Evolutionary conservation across 2,329 filamentous ascomycete genomes (phyloP).

Genomic region (Fusarium nygamai): DNA sequence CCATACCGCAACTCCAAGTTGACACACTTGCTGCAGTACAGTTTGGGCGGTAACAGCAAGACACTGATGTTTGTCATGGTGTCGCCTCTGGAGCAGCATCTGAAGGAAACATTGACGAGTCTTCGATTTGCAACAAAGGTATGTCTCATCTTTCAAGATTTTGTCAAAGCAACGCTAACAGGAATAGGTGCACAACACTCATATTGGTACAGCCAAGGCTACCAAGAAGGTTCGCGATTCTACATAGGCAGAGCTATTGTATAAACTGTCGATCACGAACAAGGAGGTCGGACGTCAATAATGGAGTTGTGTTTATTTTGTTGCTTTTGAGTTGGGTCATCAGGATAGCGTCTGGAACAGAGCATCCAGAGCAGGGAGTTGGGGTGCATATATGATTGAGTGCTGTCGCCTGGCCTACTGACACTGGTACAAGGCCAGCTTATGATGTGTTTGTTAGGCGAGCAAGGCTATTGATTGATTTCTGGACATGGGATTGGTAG

Average conservation of each 20-base stretch:
- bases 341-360: slow-evolving; percentile 24
- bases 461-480: slow-evolving; percentile 35
- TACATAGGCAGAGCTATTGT: slow-evolving; percentile 30
- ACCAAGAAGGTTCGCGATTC: slow-evolving; percentile 67
- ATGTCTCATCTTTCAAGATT: slow-evolving; percentile 35
- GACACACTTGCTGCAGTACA: slow-evolving; percentile 94
- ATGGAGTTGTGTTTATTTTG: slow-evolving; percentile 8
- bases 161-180: slow-evolving; percentile 2
- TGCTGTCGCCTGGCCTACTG: slow-evolving; percentile 16
- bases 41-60: slow-evolving; percentile 92
- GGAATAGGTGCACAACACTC: slow-evolving; percentile 80
- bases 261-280: background rate
- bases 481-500: slow-evolving; percentile 30
- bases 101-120: slow-evolving; percentile 93
- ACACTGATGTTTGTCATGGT: slow-evolving; percentile 99
- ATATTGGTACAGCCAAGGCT: slow-evolving; percentile 88
- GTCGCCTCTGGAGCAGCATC: slow-evolving; percentile 87
- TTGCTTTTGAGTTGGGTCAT: slow-evolving; percentile 11
- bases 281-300: background rate
- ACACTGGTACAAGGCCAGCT: slow-evolving; percentile 5
- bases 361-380: slow-evolving; percentile 35
- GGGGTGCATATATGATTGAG: slow-evolving; percentile 35
- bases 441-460: slow-evolving; percentile 32
- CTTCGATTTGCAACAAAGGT: slow-evolving; percentile 96
- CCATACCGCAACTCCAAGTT: slow-evolving; percentile 98